Percentiles rank a stretch among this genome's conserved stretches.
Conservation (phyloP, 345 rosid genomes). For the Rhodamnia argentea region DNA sequence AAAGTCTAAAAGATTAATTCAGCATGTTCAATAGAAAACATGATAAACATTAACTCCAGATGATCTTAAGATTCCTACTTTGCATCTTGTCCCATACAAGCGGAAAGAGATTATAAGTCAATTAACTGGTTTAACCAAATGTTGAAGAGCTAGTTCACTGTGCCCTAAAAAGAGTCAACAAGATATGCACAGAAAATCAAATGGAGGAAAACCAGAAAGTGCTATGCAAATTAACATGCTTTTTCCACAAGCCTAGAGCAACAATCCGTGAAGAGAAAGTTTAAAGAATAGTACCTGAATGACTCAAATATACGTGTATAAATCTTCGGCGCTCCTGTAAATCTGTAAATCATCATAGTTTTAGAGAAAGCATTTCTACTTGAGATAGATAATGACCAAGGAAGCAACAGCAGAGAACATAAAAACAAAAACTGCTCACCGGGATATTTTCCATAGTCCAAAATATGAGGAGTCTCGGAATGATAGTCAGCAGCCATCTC, state of each 20-base stretch:
- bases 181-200: not conserved
- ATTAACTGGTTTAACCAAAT: not conserved
- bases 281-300: constrained; percentile 35
- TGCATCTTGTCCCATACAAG: not conserved
- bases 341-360: constrained; percentile 20
- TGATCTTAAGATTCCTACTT: not conserved
- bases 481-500: constrained; percentile 97
- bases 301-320: constrained; percentile 41
- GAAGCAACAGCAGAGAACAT: not conserved
- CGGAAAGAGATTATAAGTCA: not conserved
- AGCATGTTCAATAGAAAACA: not conserved
- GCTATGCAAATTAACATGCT: not conserved
- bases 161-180: not conserved
- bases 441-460: constrained; percentile 80
- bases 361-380: not conserved
- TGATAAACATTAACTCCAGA: not conserved
- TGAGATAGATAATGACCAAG: not conserved
- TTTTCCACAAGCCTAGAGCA: not conserved
- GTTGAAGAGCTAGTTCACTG: not conserved
- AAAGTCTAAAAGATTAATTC: not conserved
- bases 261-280: not conserved
- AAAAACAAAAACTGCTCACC: constrained; percentile 27
- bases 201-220: not conserved
- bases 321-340: constrained; percentile 66
- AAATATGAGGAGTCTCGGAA: constrained; percentile 70